Evolutionary conservation across 2,329 filamentous ascomycete species (phyloP).

Genomic region (Sporothrix euskadiensis): DNA sequence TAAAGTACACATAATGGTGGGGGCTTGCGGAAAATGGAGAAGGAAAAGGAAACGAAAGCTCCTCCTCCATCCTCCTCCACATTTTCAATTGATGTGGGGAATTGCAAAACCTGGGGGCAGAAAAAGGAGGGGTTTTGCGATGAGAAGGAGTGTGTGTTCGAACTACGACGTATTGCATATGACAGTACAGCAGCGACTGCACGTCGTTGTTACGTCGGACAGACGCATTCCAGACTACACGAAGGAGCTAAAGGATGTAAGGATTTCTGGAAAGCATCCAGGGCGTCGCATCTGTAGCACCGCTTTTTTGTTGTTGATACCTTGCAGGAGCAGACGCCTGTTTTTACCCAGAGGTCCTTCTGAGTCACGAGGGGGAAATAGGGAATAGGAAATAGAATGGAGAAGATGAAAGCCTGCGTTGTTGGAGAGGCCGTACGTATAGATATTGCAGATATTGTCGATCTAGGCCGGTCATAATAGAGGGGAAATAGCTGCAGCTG

Average conservation of each 20-base stretch:
- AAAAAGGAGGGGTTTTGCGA: background rate
- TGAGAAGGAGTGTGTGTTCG: background rate
- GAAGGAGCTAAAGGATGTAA: background rate
- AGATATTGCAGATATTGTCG: background rate
- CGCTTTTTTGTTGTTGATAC: constrained; percentile 3
- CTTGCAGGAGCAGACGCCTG: background rate
- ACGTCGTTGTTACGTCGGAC: constrained; percentile 3
- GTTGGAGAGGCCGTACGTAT: background rate
- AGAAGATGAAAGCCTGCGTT: background rate
- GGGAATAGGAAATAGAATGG: background rate
- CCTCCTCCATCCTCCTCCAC: background rate
- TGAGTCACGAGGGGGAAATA: background rate
- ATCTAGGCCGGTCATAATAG: background rate
- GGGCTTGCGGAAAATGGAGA: background rate
- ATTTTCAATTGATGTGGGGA: constrained; percentile 13
- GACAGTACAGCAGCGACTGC: background rate
- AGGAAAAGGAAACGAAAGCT: background rate
- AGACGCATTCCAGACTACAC: background rate
- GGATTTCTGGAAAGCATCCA: background rate
- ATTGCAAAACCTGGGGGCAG: constrained; percentile 2
- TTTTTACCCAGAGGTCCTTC: background rate
- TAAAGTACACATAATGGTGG: background rate
- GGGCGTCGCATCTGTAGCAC: background rate
- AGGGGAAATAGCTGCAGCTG: background rate
- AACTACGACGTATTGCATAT: background rate